A percentile compares a stretch with the other conserved stretches of the same genome.
Evolutionary conservation across 2,329 filamentous ascomycete genomes (phyloP).

Genomic region (Talaromyces sp.): DNA sequence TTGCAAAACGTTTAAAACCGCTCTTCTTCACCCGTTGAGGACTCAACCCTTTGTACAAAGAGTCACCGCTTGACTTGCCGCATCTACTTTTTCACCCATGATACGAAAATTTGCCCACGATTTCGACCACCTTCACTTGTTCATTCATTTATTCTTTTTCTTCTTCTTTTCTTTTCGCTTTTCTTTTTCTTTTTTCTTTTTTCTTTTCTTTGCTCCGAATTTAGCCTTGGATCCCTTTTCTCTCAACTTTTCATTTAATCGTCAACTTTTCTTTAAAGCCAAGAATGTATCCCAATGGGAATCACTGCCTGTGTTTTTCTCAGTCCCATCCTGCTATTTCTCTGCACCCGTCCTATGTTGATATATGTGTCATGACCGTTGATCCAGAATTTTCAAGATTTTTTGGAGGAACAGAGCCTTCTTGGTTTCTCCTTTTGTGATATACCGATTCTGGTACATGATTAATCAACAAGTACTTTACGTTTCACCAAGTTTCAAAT

Average conservation of each 20-base stretch:
- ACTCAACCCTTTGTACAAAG: background rate
- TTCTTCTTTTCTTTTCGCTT: background rate
- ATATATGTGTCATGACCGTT: background rate
- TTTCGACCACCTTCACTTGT: background rate
- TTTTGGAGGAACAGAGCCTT: slow-evolving; percentile 8
- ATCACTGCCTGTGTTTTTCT: background rate
- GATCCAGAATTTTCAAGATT: background rate
- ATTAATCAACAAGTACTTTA: background rate
- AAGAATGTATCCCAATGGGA: background rate
- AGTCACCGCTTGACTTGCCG: background rate
- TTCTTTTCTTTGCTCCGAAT: background rate
- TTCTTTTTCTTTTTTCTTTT: background rate
- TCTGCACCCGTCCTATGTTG: background rate
- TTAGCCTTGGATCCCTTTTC: background rate
- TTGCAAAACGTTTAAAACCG: slow-evolving; percentile 51
- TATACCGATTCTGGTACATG: slow-evolving; percentile 1
- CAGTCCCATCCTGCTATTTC: background rate
- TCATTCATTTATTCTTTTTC: background rate
- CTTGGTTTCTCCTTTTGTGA: slow-evolving; percentile 7
- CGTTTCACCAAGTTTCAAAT: background rate
- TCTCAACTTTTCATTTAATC: background rate
- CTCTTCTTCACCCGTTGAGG: background rate
- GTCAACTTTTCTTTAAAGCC: background rate
- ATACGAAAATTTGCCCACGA: background rate
- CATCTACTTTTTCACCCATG: background rate